A percentile compares a stretch with the other conserved stretches of the same genome.
Conservation (phyloP, 768 basidiomycete genomes). For the Leccinum uliginosum region DNA sequence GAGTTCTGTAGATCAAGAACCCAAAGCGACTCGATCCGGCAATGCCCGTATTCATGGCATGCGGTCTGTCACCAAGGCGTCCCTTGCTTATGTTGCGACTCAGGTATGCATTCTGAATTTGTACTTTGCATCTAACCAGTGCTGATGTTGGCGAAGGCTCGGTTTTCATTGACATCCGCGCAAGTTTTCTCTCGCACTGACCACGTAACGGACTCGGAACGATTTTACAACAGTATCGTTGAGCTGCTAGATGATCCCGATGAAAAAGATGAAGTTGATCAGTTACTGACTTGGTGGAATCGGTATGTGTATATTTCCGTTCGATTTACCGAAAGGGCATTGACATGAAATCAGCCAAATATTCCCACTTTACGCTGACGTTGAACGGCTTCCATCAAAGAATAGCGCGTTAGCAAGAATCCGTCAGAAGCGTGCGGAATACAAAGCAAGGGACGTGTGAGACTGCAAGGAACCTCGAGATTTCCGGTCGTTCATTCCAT, state of each 20-base stretch:
- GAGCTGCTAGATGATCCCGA: background rate
- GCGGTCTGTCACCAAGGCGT: background rate
- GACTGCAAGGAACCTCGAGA: background rate
- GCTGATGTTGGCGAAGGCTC: background rate
- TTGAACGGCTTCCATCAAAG: background rate
- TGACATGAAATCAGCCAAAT: background rate
- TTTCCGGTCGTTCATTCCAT: background rate
- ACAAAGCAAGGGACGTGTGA: background rate
- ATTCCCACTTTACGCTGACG: background rate
- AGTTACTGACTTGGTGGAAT: background rate
- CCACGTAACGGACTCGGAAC: background rate
- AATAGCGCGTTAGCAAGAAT: background rate
- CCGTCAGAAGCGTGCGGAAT: background rate
- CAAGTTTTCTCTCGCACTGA: no score
- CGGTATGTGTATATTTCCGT: background rate
- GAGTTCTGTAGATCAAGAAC: background rate
- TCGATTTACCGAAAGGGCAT: background rate
- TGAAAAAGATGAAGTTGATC: background rate
- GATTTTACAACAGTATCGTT: background rate
- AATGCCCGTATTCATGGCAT: background rate
- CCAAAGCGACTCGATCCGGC: background rate
- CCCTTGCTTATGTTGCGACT: background rate
- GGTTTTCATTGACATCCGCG: background rate
- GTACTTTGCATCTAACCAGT: background rate
- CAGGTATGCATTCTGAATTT: background rate